Conservation (phyloP, 352 stramenopile genomes). For the Globisporangium carolinianum region DNA sequence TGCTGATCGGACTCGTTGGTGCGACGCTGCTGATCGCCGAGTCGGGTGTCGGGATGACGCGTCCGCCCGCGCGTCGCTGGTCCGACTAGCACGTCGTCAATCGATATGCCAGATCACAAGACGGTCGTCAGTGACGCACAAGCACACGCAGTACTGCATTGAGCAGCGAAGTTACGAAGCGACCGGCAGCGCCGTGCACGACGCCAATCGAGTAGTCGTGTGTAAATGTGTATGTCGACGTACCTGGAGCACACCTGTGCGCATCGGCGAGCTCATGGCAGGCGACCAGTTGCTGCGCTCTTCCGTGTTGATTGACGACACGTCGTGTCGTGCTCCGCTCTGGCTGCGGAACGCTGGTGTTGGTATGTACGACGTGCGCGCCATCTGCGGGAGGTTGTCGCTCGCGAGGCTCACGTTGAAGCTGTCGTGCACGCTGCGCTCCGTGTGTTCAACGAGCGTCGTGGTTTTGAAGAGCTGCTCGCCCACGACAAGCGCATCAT, state of each 20-base stretch:
- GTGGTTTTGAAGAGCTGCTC: conserved; percentile 73
- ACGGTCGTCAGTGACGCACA: not conserved
- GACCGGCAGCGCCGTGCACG: no score
- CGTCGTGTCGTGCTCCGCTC: conserved; percentile 24
- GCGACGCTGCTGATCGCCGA: conserved; percentile 75
- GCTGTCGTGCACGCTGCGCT: conserved; percentile 38
- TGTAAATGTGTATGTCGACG: not conserved
- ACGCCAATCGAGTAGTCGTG: no score
- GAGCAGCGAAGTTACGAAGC: no score
- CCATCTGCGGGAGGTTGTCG: conserved; percentile 55
- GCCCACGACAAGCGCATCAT: conserved; percentile 34
- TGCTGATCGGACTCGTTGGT: conserved; percentile 57
- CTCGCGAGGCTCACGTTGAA: conserved; percentile 55
- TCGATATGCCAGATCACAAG: not conserved
- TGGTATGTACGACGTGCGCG: conserved; percentile 57
- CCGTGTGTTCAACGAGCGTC: conserved; percentile 35
- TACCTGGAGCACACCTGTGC: conserved; percentile 44
- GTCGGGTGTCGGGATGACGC: conserved; percentile 37
- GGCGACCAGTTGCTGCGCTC: conserved; percentile 45
- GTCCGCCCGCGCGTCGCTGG: conserved; percentile 4
- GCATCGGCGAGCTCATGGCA: conserved; percentile 44
- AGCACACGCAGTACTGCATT: conserved; percentile 2
- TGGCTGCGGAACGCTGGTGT: conserved; percentile 21
- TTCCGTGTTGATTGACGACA: conserved; percentile 41
- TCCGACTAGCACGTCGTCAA: conserved; percentile 8